Evolutionary conservation across 139 green algal genomes (phyloP).

Genomic region (Astrephomene gubernaculifera): DNA sequence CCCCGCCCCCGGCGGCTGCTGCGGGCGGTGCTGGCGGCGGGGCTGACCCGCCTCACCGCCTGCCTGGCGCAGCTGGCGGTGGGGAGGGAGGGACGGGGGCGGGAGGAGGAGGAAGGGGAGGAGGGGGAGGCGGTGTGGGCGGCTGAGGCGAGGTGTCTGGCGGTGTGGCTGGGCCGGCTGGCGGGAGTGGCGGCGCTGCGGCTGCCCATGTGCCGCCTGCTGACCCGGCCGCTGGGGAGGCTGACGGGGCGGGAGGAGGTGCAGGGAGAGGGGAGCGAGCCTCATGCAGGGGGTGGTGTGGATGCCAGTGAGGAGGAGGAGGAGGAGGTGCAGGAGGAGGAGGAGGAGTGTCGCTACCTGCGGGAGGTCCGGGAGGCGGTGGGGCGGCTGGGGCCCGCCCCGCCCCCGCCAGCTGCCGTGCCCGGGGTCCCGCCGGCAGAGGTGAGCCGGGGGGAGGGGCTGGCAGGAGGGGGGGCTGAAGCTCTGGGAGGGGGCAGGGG

Average conservation of each 20-base stretch:
- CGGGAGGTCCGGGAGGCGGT: background rate
- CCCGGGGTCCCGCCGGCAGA: no score
- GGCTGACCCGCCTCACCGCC: background rate
- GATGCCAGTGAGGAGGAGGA: background rate
- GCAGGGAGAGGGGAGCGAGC: background rate
- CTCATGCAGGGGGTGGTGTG: background rate
- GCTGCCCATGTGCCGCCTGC: background rate
- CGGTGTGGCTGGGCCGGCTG: slow-evolving; percentile 4
- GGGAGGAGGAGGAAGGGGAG: no score
- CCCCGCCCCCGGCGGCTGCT: background rate
- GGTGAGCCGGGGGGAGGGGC: no score
- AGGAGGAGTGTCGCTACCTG: background rate
- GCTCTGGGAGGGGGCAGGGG: no score
- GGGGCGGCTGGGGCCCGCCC: background rate
- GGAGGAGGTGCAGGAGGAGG: background rate
- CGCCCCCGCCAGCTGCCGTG: background rate
- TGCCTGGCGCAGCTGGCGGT: slow-evolving; percentile 1
- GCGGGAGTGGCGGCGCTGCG: background rate
- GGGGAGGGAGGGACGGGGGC: background rate
- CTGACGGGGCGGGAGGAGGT: no score
- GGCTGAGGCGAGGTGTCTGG: background rate
- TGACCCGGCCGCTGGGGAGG: background rate
- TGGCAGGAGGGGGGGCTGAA: no score
- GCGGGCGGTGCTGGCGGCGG: background rate
- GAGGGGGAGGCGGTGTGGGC: no score